Conservation (phyloP, 495 filamentous ascomycete genomes). For the Ascobolus immersus region DNA sequence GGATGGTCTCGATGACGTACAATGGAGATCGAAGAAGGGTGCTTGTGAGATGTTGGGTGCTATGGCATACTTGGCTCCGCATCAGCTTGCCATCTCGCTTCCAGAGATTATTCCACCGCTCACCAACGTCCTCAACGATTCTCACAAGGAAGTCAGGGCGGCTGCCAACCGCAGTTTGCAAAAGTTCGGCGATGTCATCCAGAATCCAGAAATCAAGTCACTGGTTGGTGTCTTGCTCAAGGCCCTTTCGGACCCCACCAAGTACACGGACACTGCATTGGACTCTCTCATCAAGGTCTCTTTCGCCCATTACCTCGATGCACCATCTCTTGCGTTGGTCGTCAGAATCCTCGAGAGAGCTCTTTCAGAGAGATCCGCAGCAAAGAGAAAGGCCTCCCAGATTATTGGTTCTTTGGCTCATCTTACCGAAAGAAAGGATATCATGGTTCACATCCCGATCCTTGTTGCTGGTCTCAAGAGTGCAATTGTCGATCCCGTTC, state of each 20-base stretch:
- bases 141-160: conserved; percentile 79
- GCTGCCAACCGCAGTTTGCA: conserved; percentile 89
- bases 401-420: conserved; percentile 95
- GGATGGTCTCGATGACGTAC: conserved; percentile 75
- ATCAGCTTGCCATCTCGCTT: conserved; percentile 72
- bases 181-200: conserved; percentile 94
- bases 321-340: conserved; percentile 78
- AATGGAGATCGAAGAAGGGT: conserved; percentile 96
- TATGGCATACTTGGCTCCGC: conserved; percentile 91
- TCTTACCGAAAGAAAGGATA: conserved; percentile 84
- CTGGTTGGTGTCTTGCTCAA: conserved; percentile 78
- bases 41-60: conserved; percentile 87
- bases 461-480: conserved; percentile 71
- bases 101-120: conserved; percentile 92
- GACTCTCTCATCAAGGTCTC: conserved; percentile 85
- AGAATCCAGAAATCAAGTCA: conserved; percentile 83
- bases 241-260: conserved; percentile 89
- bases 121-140: conserved; percentile 82
- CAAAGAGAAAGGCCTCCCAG: conserved; percentile 83
- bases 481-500: conserved; percentile 83
- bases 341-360: conserved; percentile 88
- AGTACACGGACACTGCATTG: conserved; percentile 84
- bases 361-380: conserved; percentile 66
- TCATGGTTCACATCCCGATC: conserved; percentile 73
- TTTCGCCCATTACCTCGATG: conserved; percentile 89